These are phyloP conservation scores for Globisporangium emineosum DNA, from an alignment of 352 stramenopile genomes.

Conservation along the genomic window DNA sequence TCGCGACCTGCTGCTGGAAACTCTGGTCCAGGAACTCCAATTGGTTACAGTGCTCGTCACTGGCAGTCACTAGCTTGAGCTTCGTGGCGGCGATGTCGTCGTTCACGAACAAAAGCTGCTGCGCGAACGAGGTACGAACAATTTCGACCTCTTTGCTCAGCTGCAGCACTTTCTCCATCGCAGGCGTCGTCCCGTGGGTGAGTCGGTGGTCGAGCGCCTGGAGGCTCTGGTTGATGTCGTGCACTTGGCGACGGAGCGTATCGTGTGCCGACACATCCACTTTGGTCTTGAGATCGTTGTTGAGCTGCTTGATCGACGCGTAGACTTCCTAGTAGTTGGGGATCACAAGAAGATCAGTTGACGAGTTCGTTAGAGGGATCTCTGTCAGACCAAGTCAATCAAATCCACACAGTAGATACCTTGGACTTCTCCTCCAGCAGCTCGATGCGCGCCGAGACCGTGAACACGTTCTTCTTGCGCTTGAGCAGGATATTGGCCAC, in stretches of 20 bases:
- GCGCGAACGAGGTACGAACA: constrained; percentile 27
- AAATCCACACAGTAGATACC: constrained; percentile 12
- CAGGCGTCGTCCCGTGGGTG: constrained; percentile 28
- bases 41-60: constrained; percentile 31
- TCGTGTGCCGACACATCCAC: constrained; percentile 38
- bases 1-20: constrained; percentile 26
- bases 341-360: not conserved
- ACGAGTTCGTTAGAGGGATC: not conserved
- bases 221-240: constrained; percentile 50
- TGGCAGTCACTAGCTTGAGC: constrained; percentile 22
- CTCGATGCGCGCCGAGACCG: constrained; percentile 67
- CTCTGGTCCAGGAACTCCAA: constrained; percentile 27
- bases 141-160: constrained; percentile 34
- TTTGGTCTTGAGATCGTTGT: constrained; percentile 54
- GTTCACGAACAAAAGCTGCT: constrained; percentile 35
- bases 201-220: constrained; percentile 45
- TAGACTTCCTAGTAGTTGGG: constrained; percentile 41
- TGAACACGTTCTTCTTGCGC: constrained; percentile 81
- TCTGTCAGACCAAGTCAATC: not conserved
- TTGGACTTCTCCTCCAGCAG: constrained; percentile 70
- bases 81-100: constrained; percentile 31
- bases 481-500: constrained; percentile 72
- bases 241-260: constrained; percentile 44
- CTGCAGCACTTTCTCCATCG: constrained; percentile 44
- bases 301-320: constrained; percentile 60